phyloP scores from a whole-genome alignment of 805 yeast genomes.

The Sugiyamaella smithiae region DNA sequence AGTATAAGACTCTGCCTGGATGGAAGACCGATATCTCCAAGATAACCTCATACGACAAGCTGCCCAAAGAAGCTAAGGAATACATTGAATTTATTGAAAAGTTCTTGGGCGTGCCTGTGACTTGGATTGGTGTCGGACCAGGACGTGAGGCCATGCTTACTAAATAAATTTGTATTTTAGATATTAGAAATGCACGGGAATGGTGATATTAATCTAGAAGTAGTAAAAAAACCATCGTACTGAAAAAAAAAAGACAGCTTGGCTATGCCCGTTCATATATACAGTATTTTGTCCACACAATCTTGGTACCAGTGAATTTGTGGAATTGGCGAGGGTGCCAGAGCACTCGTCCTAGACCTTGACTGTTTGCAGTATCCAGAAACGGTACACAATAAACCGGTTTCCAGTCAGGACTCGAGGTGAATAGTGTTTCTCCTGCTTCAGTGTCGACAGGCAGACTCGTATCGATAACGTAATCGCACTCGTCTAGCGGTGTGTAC shows the following conservation, averaged over 20 bases:
- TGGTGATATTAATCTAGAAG: conserved; percentile 4
- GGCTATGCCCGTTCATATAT: conserved; percentile 22
- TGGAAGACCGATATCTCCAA: conserved; percentile 85
- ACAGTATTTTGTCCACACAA: conserved; percentile 30
- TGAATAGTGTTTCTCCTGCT: conserved; percentile 40
- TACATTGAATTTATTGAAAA: conserved; percentile 86
- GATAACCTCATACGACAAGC: conserved; percentile 64
- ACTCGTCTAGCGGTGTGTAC: conserved; percentile 45
- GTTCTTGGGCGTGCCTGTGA: conserved; percentile 75
- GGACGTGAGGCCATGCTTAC: conserved; percentile 90
- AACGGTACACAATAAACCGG: conserved; percentile 26
- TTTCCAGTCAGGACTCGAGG: conserved; percentile 23
- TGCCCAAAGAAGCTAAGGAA: conserved; percentile 83
- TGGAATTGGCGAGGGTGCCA: conserved; percentile 25
- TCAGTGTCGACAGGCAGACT: conserved; percentile 43
- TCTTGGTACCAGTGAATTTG: conserved; percentile 16
- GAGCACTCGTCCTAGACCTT: conserved; percentile 29
- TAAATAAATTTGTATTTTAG: conserved; percentile 26
- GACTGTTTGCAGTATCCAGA: conserved; percentile 25
- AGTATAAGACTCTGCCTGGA: conserved; percentile 88
- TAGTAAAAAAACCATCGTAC: no score
- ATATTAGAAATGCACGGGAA: conserved; percentile 2
- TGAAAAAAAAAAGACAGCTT: no score
- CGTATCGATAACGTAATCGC: conserved; percentile 73
- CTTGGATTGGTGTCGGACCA: conserved; percentile 99